A percentile compares a stretch with the other conserved stretches of the same genome.
Evolutionary conservation across 345 rosid species (phyloP).

Genomic region (Heritiera fomes): DNA sequence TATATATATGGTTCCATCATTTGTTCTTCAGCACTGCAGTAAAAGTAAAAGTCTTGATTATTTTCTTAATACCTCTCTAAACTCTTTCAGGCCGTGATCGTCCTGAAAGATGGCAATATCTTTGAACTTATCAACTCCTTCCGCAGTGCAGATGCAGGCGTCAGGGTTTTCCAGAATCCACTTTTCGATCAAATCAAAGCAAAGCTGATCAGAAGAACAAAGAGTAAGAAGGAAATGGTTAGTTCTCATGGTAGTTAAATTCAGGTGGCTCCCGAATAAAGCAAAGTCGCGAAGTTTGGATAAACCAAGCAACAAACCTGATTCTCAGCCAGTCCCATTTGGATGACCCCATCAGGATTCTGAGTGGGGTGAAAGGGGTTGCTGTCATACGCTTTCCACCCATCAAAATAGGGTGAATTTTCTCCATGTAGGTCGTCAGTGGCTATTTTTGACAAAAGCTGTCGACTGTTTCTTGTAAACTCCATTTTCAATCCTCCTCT

Average conservation of each 20-base stretch:
- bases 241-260: background rate
- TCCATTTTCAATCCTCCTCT: background rate
- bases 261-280: background rate
- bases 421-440: conserved; percentile 66
- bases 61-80: conserved; percentile 51
- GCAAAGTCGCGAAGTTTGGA: background rate
- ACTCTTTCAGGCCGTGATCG: conserved; percentile 71
- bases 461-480: background rate
- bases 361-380: conserved; percentile 58
- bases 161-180: conserved; percentile 68
- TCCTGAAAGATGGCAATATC: conserved; percentile 81
- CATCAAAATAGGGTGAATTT: conserved; percentile 73
- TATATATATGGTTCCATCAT: too few relatives aligned
- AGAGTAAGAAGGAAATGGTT: background rate
- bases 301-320: conserved; percentile 47
- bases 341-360: conserved; percentile 72
- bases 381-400: conserved; percentile 82
- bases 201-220: conserved; percentile 46
- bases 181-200: conserved; percentile 52
- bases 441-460: conserved; percentile 60
- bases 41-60: background rate
- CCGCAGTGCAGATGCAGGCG: conserved; percentile 74
- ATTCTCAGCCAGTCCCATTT: conserved; percentile 92
- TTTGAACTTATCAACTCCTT: conserved; percentile 58
- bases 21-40: background rate